These are phyloP conservation scores for Posidonia australis DNA, from an alignment of 106 monocot genomes.

Conservation along the genomic window DNA sequence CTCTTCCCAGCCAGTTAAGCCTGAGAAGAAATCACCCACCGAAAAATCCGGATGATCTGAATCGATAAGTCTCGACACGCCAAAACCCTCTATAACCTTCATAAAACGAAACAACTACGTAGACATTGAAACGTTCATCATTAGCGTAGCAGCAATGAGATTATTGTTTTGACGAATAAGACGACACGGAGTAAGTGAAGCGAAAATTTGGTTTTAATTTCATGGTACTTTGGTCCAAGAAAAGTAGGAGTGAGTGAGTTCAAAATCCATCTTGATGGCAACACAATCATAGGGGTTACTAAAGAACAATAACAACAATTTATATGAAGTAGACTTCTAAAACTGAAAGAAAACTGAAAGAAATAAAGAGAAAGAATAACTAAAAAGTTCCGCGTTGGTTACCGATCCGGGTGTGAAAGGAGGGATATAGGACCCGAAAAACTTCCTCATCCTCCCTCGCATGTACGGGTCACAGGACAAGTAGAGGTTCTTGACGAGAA, in stretches of 20 bases:
- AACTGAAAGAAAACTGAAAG: not conserved
- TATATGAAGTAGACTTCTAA: not conserved
- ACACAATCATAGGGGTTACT: no score
- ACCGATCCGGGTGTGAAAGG: constrained; percentile 65
- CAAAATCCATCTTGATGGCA: no score
- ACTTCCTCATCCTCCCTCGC: constrained; percentile 66
- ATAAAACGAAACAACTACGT: not conserved
- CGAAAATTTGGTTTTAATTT: no score
- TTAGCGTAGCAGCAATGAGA: no score
- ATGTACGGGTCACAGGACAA: constrained; percentile 87
- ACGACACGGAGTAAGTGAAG: no score
- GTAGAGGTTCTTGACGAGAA: constrained; percentile 67
- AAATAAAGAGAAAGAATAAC: not conserved
- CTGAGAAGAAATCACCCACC: constrained; percentile 52
- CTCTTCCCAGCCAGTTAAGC: constrained; percentile 83
- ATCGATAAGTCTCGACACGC: constrained; percentile 56
- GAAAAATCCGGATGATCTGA: constrained; percentile 48
- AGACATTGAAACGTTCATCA: not conserved
- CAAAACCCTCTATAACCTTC: constrained; percentile 56
- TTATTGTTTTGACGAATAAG: no score
- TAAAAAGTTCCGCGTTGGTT: not conserved
- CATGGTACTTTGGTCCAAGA: no score
- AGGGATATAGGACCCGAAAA: constrained; percentile 56
- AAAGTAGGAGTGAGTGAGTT: no score
- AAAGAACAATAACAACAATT: no score